Base-by-base conservation (phyloP, 1,284 basidiomycete genomes). In the Marasmius oreades region DNA sequence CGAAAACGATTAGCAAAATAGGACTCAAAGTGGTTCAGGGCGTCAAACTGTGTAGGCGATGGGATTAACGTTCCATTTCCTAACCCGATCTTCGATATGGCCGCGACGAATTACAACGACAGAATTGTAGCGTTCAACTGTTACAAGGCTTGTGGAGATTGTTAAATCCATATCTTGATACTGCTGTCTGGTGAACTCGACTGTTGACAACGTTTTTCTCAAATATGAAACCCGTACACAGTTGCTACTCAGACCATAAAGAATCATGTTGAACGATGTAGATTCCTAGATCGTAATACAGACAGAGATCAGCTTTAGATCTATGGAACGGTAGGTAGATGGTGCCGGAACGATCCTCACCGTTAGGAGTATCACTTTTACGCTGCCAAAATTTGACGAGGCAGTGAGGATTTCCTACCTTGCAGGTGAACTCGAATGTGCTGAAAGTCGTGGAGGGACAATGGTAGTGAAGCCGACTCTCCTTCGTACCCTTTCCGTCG, bases 331-430 rank as follows among this genome's bases (percentile, higher is more conserved):
- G 14, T 16, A 20, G 23, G 18, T 45, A 2, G 22, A 44, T 24
- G 1, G 37, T 5, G 5, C 18, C 22, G n/a, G n/a, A 24, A 18
- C 3, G 10, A 28, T 4, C 22, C 45, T 14, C n/a, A 55, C 53
- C 53, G 23, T 55, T 55, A 6, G 45, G 53, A 24, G 31, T 4
- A 39, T 20, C 39, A 37, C 33, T 47, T 36, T 57, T 52, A 34
- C 33, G 14, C 36, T 64, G 63, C 63, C 63, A 64, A 39, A 64
- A 64, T 18, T 62, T 61, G 24, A 64, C 53, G 23, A 56, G 39
- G 36, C 63, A 64, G 24, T 33, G 18, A 16, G 24, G 16, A 24
- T 36, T 16, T 5, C 51, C 22, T 7, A 26, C 31, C 11, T 58
- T 44, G 44, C 63, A 64, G 11, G 56, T 47, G 31, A 64, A 57